Conservation (phyloP, 2,329 filamentous ascomycete genomes). For the Apiospora saccharicola region DNA sequence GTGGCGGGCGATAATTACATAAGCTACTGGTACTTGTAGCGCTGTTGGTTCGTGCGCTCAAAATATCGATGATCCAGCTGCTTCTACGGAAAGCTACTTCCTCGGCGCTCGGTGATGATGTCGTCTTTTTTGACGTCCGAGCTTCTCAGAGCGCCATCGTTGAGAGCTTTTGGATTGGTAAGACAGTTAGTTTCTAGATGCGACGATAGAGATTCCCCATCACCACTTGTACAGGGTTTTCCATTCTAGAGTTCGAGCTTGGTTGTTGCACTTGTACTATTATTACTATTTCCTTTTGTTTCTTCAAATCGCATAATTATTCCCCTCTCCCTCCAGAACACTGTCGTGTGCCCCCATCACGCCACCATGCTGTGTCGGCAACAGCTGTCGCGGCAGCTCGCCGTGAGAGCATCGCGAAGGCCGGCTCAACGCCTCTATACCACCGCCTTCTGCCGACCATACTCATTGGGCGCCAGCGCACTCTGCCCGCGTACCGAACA, state of each 20-base stretch:
- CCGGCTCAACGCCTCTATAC: slow-evolving; percentile 35
- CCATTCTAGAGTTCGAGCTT: background rate
- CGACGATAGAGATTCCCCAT: slow-evolving; percentile 1
- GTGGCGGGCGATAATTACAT: background rate
- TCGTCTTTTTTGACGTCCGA: slow-evolving; percentile 27
- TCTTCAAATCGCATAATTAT: background rate
- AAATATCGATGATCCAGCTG: slow-evolving; percentile 4
- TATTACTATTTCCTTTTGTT: background rate
- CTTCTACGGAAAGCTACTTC: slow-evolving; percentile 12
- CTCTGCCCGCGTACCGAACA: slow-evolving; percentile 30
- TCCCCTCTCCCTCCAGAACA: background rate
- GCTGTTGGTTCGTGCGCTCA: slow-evolving; percentile 5
- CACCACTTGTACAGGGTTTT: slow-evolving; percentile 9
- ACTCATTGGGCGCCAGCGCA: slow-evolving; percentile 34
- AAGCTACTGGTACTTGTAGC: background rate
- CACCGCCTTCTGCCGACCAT: slow-evolving; percentile 33
- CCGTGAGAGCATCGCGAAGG: slow-evolving; percentile 34
- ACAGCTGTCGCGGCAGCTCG: slow-evolving; percentile 41
- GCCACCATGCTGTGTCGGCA: slow-evolving; percentile 44
- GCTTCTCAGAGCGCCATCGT: slow-evolving; percentile 10
- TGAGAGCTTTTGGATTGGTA: slow-evolving; percentile 24
- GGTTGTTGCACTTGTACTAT: slow-evolving; percentile 10
- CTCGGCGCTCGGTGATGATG: slow-evolving; percentile 23
- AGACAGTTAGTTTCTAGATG: slow-evolving; percentile 15
- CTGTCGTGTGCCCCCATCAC: background rate